phyloP scores from a whole-genome alignment of 1,284 basidiomycete species.

The Austroboletus niveus region DNA sequence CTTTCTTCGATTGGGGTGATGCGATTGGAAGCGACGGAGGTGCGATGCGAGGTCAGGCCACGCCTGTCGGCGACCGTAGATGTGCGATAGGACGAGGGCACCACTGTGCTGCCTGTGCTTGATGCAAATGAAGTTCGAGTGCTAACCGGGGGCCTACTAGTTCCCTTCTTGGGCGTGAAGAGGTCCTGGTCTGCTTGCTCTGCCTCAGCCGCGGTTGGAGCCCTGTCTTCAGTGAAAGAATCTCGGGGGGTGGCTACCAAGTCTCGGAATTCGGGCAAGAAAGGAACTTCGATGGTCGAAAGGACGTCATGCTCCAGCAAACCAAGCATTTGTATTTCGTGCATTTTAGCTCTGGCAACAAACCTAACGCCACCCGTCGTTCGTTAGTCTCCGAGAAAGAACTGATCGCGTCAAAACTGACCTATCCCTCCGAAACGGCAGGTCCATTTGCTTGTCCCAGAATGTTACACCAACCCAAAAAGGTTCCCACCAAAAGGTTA shows the following conservation, averaged over 20 bases:
- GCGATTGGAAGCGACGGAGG: slow-evolving; percentile 41
- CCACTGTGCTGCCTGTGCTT: slow-evolving; percentile 33
- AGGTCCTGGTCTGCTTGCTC: slow-evolving; percentile 70
- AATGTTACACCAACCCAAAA: slow-evolving; percentile 81
- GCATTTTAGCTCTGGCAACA: slow-evolving; percentile 89
- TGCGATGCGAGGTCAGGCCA: slow-evolving; percentile 39
- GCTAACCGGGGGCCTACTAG: slow-evolving; percentile 26
- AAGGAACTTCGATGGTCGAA: slow-evolving; percentile 81
- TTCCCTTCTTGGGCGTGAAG: slow-evolving; percentile 51
- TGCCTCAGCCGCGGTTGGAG: slow-evolving; percentile 51
- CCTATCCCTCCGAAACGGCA: slow-evolving; percentile 85
- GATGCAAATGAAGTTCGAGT: slow-evolving; percentile 42
- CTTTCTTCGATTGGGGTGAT: slow-evolving; percentile 71
- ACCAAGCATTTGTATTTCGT: slow-evolving; percentile 92
- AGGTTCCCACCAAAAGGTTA: slow-evolving; percentile 81
- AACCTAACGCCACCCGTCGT: slow-evolving; percentile 51
- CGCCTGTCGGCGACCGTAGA: slow-evolving; percentile 36
- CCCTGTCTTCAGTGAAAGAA: slow-evolving; percentile 29
- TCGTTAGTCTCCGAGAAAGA: not conserved
- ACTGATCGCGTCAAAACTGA: slow-evolving; percentile 29
- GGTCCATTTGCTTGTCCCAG: slow-evolving; percentile 84
- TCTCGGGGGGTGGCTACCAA: slow-evolving; percentile 29
- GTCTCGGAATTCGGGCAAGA: slow-evolving; percentile 50
- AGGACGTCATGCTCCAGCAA: slow-evolving; percentile 87
- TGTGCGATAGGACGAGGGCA: slow-evolving; percentile 36